Percentiles rank a stretch among this genome's conserved stretches.
Evolutionary conservation across 2,329 filamentous ascomycete species (phyloP).

Genomic region (Claviceps sp.): DNA sequence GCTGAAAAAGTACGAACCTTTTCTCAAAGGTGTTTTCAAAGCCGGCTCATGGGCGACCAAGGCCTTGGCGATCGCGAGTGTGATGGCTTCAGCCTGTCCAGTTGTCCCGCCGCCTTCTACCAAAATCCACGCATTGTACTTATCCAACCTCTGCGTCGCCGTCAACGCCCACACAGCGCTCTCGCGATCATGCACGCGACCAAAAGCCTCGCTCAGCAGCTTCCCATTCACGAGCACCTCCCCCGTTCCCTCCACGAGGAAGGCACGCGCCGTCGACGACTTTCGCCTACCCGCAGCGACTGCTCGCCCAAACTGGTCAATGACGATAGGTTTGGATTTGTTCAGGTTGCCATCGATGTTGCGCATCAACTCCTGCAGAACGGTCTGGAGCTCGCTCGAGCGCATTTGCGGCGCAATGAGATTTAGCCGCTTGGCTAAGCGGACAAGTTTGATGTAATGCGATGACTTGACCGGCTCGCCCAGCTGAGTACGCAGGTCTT

Average conservation of each 20-base stretch:
- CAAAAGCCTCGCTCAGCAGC: conserved; percentile 68
- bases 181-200: conserved; percentile 82
- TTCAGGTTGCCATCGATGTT: conserved; percentile 59
- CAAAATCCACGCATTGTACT: conserved; percentile 90
- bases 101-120: conserved; percentile 81
- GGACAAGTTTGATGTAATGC: conserved; percentile 66
- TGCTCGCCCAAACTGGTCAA: conserved; percentile 69
- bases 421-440: conserved; percentile 67
- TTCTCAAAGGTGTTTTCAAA: conserved; percentile 73
- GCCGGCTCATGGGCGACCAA: conserved; percentile 83
- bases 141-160: conserved; percentile 70
- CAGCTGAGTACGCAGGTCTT: conserved; percentile 57
- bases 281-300: conserved; percentile 78
- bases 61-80: conserved; percentile 77
- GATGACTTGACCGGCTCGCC: conserved; percentile 62
- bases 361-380: conserved; percentile 59
- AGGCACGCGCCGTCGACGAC: conserved; percentile 71
- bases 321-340: conserved; percentile 42
- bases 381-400: conserved; percentile 52
- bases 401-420: conserved; percentile 69
- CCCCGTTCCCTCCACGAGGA: conserved; percentile 83
- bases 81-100: conserved; percentile 89
- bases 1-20: conserved; percentile 49
- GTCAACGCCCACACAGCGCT: conserved; percentile 87
- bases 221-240: conserved; percentile 86